A percentile compares a stretch with the other conserved stretches of the same genome.
These are phyloP conservation scores for Periconia digitata DNA, from an alignment of 2,329 filamentous ascomycete species.

Conservation along the genomic window DNA sequence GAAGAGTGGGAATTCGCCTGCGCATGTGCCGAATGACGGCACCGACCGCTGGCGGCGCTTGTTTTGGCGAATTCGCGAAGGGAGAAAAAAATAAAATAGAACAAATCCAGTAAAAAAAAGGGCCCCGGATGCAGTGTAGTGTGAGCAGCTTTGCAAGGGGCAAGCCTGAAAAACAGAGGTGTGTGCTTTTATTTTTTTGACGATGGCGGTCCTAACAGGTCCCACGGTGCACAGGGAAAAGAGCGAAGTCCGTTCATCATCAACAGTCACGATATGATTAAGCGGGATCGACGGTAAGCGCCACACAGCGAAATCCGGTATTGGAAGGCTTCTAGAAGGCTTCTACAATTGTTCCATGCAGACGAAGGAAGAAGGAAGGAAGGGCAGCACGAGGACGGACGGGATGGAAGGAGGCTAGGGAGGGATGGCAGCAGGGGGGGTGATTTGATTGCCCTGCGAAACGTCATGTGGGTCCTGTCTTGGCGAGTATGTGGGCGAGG, in stretches of 20 bases:
- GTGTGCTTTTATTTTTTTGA: neutral
- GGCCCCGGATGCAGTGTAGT: no score
- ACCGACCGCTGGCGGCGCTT: no score
- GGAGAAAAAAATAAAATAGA: no score
- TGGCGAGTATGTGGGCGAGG: constrained; percentile 6
- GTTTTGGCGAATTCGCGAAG: no score
- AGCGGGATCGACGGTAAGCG: constrained; percentile 28
- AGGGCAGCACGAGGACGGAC: neutral
- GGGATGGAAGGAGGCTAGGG: no score
- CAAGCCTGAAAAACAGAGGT: neutral
- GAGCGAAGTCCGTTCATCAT: constrained; percentile 18
- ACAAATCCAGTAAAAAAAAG: no score
- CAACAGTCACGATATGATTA: constrained; percentile 8
- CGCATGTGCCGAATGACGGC: no score
- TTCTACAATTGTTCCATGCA: constrained; percentile 17
- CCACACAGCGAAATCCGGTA: constrained; percentile 18
- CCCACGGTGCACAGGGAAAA: constrained; percentile 1
- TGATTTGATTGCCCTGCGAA: constrained; percentile 16
- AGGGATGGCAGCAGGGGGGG: constrained; percentile 15
- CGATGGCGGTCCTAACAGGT: neutral
- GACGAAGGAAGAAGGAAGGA: constrained; percentile 20
- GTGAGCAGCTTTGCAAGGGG: no score
- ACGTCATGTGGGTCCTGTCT: constrained; percentile 15
- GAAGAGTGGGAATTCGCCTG: neutral
- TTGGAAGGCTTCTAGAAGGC: constrained; percentile 37